A percentile compares a stretch with the other conserved stretches of the same genome.
Evolutionary conservation across 345 rosid species (phyloP).

Genomic region (Mangifera indica): DNA sequence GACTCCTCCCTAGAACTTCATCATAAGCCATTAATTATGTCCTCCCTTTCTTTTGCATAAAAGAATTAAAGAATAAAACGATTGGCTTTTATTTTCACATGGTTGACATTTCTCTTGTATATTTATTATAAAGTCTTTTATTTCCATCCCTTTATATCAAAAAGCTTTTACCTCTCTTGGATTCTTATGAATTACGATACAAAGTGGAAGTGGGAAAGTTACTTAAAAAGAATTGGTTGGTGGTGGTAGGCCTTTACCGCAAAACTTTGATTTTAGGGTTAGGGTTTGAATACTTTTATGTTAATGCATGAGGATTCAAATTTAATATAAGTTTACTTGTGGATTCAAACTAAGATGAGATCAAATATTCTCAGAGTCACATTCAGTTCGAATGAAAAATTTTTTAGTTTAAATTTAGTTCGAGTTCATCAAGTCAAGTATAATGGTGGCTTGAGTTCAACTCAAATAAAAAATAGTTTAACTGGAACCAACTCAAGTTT

Average conservation of each 20-base stretch:
- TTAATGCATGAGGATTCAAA: not conserved
- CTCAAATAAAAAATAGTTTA: no score
- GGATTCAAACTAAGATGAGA: no score
- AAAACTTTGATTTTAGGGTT: not conserved
- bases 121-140: conserved; percentile 19
- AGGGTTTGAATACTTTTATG: no score
- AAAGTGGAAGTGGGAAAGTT: conserved; percentile 34
- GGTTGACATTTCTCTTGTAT: conserved; percentile 30
- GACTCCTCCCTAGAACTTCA: conserved; percentile 33
- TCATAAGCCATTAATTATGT: conserved; percentile 38
- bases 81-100: conserved; percentile 42
- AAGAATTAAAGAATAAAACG: conserved; percentile 30
- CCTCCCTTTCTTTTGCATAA: not conserved
- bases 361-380: no score
- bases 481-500: no score
- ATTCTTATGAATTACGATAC: conserved; percentile 37
- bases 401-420: no score
- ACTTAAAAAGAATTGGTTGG: conserved; percentile 21
- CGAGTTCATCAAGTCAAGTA: no score
- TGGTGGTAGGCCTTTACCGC: conserved; percentile 16
- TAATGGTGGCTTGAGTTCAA: no score
- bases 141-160: conserved; percentile 7
- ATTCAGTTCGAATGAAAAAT: no score
- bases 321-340: no score
- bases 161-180: conserved; percentile 13